Evolutionary conservation across 2,329 filamentous ascomycete genomes (phyloP), one percentile per base, ranked within the genome.

Genomic region (Bipolaris cookei): DNA sequence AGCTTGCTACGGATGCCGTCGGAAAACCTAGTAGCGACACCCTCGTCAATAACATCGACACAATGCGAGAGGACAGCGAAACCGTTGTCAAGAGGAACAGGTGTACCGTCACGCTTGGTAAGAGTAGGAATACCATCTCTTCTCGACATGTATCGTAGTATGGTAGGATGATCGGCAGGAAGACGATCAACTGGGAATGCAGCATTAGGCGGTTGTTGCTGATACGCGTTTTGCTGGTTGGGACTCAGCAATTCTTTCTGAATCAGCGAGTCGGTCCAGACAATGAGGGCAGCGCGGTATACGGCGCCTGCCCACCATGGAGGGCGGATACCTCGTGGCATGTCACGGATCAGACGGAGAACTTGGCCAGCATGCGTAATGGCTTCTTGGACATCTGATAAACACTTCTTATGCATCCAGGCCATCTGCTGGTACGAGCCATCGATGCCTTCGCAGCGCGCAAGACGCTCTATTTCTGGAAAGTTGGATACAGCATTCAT

Each of bases 261-360:
- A 5, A 78, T 79, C 53, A 88, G 74, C 63, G 85, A 84, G 63
- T 89, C 85, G 2, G 83, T 70, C 73, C 72, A 74, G 8, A 75
- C 56, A 14, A 75, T 66, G 28, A 75, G 67, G 28, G 70, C 59
- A 38, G 83, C 87, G n/a, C 89, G 85, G 70, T 91, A 90, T 38
- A 90, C 78, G 3, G 87, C 88, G 1, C 82, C 84, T n/a, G 86
- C 79, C 88, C 88, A 91, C 88, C 88, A 91, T 35, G 82, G 84
- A 5, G 88, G 88, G 20, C 87, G 83, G 3, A 84, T 80, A 46
- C 86, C 83, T 28, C 78, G 76, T 2, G 85, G 82, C 83, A 90
- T 89, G 13, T 79, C 77, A 6, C 83, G 80, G 37, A 90, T 75
- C 10, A 89, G 79, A 3, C 86, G 82, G 41, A 89, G 77, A 3